Base-by-base conservation (phyloP, 345 rosid genomes). In the Eucalyptus curtisii region DNA sequence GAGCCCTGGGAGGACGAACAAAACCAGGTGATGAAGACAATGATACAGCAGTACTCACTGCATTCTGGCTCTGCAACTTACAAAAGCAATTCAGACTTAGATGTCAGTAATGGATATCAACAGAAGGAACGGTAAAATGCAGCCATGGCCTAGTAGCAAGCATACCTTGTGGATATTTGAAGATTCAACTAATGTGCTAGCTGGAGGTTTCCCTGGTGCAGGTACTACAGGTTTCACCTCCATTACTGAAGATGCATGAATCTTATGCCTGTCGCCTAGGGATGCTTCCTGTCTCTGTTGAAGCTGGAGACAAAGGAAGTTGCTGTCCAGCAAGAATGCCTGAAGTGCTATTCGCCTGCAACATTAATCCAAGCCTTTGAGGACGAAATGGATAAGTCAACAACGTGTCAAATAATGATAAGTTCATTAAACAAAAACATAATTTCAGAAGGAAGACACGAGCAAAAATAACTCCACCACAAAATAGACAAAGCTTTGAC, bases 131-230 rank as follows among this genome's bases (percentile, higher is more conserved):
- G 52, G 33, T 7, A 31, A 61, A 79, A 45, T 50, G 59, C 79
- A 50, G 52, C 10, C 17, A 50, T 48, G 9, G 17, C 37, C 85
- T 40, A 66, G 88, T 20, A 55, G 44, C 55, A 86, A 55, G 68
- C 71, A 90, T 91, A 96, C 99, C 96, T 94, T 96, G 89, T 92
- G 95, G 90, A 86, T 47, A 86, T 89, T 90, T 84, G 97, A 91
- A 91, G 91, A 89, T 91, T 97, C 99, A 88, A 87, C 91, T 19
- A 87, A 84, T 61, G 93, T 66, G 86, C 88, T 91, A 88, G 90
- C 90, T 9, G 95, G 86, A 55, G 95, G 88, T 89, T 89, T 95
- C 55, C 91, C 92, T 14, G 87, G 87, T 31, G 93, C 86, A 31
- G 97, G 90, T 89, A 90, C 88, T 89, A 91, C 91, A 37, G 91